Evolutionary conservation across 495 filamentous ascomycete genomes (phyloP), one percentile per base, ranked within the genome.

Genomic region (Parmelia sp.): DNA sequence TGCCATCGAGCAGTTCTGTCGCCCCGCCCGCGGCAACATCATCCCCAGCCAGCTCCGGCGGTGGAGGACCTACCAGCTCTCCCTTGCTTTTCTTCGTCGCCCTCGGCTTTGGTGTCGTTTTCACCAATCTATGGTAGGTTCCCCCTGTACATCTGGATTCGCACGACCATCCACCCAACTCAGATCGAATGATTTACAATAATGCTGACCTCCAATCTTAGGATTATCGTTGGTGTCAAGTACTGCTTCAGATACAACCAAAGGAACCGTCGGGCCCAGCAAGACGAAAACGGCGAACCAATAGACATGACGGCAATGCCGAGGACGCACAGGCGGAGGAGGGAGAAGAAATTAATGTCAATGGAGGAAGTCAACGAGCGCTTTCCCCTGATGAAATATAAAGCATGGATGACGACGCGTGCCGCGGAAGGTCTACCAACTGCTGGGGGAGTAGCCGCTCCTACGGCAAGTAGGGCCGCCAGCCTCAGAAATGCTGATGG

Each of bases 171-270:
- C 9, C 17, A 33, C 6, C 7, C 51, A 19, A 23, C 5, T 33
- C 29, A 7, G 33, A 15, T 19, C 4, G 15, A 0, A 15, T 14
- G 3, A 7, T 39, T n/a, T 56, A 44, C 17, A 51, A 36, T 35
- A 36, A 35, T 57, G 29, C 33, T 56, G 37, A 68, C 33, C 61
- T 39, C 39, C 37, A n/a, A 37, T 42, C 49, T 51, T 70, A 97
- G 94, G 94, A 98, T 98, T 73, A 98, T 98, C 71, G 94, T 98
- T 68, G 94, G 94, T 45, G 94, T 98, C 58, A 98, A 98, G 76
- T 98, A 98, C 76, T 98, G 94, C 76, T 98, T 98, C 74, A 84
- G 94, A 60, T 97, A 98, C 74, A 98, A 97, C 74, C 92, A 95
- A 66, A 86, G 94, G 35, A 95, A 95, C 74, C 89, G 94, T 37